Evolutionary conservation across 768 basidiomycete genomes (phyloP).

Genomic region (Hirschioporus abietinus): DNA sequence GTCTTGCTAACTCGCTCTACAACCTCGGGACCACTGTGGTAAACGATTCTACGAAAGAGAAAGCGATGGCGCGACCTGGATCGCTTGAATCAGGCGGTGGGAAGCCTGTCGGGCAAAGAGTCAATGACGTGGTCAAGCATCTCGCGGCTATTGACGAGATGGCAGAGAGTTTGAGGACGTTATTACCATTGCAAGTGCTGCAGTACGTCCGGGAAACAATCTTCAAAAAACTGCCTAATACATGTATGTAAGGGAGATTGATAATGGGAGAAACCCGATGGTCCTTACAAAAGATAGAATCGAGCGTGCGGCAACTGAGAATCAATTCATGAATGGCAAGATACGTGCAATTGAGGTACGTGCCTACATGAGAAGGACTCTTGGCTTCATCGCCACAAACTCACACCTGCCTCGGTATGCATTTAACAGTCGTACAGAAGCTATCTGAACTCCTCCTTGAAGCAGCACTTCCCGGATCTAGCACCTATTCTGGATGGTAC

Average conservation of each 20-base stretch:
- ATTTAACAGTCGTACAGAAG: slow-evolving; percentile 57
- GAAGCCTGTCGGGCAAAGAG: slow-evolving; percentile 74
- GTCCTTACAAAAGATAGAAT: slow-evolving; percentile 73
- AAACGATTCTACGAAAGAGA: slow-evolving; percentile 77
- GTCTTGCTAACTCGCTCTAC: slow-evolving; percentile 72
- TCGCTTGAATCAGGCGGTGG: slow-evolving; percentile 31
- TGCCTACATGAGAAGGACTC: slow-evolving; percentile 1
- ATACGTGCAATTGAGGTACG: slow-evolving; percentile 71
- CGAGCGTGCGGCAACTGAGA: slow-evolving; percentile 81
- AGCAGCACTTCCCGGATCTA: slow-evolving; percentile 68
- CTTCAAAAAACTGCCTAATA: background rate
- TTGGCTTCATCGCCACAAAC: background rate
- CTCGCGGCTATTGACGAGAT: slow-evolving; percentile 63
- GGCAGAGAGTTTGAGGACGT: slow-evolving; percentile 53
- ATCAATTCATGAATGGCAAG: slow-evolving; percentile 90
- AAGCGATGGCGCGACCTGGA: slow-evolving; percentile 51
- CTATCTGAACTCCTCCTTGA: slow-evolving; percentile 63
- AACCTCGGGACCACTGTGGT: slow-evolving; percentile 81
- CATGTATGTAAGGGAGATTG: slow-evolving; percentile 57
- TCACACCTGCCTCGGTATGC: slow-evolving; percentile 3
- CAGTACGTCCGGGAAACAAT: slow-evolving; percentile 10
- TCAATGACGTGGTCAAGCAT: slow-evolving; percentile 75
- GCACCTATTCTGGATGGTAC: slow-evolving; percentile 42
- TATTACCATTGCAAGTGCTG: slow-evolving; percentile 66
- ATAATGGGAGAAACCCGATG: slow-evolving; percentile 77